Percentiles rank a stretch among this genome's conserved stretches.
Conservation (phyloP, 768 basidiomycete genomes). For the Hortiboletus campestris region DNA sequence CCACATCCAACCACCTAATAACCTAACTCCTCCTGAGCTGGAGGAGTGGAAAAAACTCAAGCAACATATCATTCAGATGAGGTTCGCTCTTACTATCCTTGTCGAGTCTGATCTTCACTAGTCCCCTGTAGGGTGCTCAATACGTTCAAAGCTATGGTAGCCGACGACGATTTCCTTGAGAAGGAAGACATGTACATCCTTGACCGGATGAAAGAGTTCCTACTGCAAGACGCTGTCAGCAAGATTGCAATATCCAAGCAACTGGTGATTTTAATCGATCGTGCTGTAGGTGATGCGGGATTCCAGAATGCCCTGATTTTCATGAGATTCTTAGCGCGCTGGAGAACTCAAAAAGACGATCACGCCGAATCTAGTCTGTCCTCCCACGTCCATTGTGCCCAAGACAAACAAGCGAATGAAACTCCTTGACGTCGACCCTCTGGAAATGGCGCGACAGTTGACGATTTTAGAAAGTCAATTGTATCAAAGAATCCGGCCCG, state of each 20-base stretch:
- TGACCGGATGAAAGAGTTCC: constrained; percentile 78
- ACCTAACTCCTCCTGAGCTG: constrained; percentile 56
- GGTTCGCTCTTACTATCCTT: constrained; percentile 48
- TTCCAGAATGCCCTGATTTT: constrained; percentile 5
- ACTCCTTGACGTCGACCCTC: constrained; percentile 79
- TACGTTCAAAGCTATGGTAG: constrained; percentile 85
- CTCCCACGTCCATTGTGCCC: constrained; percentile 76
- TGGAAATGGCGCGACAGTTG: constrained; percentile 90
- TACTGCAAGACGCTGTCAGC: constrained; percentile 60
- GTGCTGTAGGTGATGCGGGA: constrained; percentile 56
- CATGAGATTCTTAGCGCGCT: constrained; percentile 39
- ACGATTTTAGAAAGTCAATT: constrained; percentile 87
- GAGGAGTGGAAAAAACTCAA: constrained; percentile 84
- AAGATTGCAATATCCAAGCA: constrained; percentile 72
- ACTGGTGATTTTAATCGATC: constrained; percentile 70
- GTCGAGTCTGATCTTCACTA: neutral
- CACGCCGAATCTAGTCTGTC: constrained; percentile 51
- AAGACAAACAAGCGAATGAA: constrained; percentile 72
- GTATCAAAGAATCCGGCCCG: constrained; percentile 84
- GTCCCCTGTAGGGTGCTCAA: constrained; percentile 65
- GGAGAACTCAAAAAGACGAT: constrained; percentile 59
- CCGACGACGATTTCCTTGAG: constrained; percentile 79
- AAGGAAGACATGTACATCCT: constrained; percentile 84
- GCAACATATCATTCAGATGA: constrained; percentile 81
- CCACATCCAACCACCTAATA: constrained; percentile 69